Evolutionary conservation across 2,329 filamentous ascomycete genomes (phyloP), one percentile per base, ranked within the genome.

Genomic region (Colletotrichum limetticola): DNA sequence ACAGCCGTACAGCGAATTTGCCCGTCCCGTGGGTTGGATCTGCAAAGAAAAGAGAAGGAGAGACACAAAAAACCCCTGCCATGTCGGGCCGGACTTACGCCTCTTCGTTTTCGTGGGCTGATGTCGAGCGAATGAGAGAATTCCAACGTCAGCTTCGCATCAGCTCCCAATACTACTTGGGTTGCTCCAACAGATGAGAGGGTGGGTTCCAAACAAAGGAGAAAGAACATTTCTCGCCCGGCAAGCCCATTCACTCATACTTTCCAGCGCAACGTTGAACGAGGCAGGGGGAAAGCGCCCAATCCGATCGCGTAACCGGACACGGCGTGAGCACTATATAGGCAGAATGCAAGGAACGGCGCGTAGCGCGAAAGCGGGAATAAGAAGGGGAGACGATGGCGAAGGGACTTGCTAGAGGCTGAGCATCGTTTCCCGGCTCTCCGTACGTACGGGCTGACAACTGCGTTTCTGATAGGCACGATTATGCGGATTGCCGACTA

Each of bases 401-500:
- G 16, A 32, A 22, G n/a, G 16, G 19, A 28, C 42, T 49, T 49
- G 42, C 42, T 11, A 49, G 42, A 49, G 42, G n/a, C 16, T 9
- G 7, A 49, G 42, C 42, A 49, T 7, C 42, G 14, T 46, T 32
- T 26, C 66, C 42, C 55, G 42, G 37, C 26, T 46, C 28, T 28
- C 16, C 56, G 26, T 55, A n/a, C 7, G 66, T 12, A 56, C 28
- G 30, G 37, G 49, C 57, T 63, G 62, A 67, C 22, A 53, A 49
- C n/a, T 66, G 62, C 63, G 67, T 58, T 71, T 60, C 49, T 58
- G 57, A 68, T 62, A 72, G 58, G 68, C 58, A 71, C 37, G 68
- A 72, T 74, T 24, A 71, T 74, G 71, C 71, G 57, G 63, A 67
- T 32, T 24, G 42, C 71, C 71, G 71, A 52, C 58, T 61, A 59